Percentiles rank a stretch among this genome's conserved stretches.
These are phyloP conservation scores for Fusarium sp. DNA, from an alignment of 2,329 filamentous ascomycete genomes.

Conservation along the genomic window DNA sequence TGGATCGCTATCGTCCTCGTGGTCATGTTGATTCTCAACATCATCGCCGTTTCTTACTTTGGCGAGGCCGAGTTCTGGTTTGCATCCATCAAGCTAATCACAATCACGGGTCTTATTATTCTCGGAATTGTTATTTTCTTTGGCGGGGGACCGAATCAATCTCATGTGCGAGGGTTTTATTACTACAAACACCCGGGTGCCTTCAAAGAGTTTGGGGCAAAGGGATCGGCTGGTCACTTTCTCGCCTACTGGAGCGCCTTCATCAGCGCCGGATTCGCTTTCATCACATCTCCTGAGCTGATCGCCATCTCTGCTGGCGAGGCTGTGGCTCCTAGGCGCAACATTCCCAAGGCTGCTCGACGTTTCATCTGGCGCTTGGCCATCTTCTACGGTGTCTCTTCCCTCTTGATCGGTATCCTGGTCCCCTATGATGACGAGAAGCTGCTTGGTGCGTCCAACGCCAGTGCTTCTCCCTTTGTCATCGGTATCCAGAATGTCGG, in stretches of 20 bases:
- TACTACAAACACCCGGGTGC: constrained; percentile 61
- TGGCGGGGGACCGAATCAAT: constrained; percentile 68
- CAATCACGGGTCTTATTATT: constrained; percentile 71
- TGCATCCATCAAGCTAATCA: constrained; percentile 72
- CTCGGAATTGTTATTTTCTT: constrained; percentile 63
- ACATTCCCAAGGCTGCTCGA: constrained; percentile 51
- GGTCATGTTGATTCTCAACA: constrained; percentile 70
- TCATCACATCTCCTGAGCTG: constrained; percentile 47
- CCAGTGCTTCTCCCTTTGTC: constrained; percentile 74
- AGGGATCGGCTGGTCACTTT: constrained; percentile 67
- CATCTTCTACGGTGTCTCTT: constrained; percentile 47
- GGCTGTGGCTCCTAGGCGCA: constrained; percentile 52
- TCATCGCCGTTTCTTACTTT: constrained; percentile 70
- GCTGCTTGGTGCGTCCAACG: constrained; percentile 67
- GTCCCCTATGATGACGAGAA: constrained; percentile 58
- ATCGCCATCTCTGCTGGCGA: constrained; percentile 52
- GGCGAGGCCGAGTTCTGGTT: constrained; percentile 76
- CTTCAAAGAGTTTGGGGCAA: constrained; percentile 65
- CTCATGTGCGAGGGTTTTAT: constrained; percentile 59
- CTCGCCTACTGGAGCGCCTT: constrained; percentile 73
- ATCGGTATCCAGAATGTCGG: constrained; percentile 77
- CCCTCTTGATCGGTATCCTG: constrained; percentile 31
- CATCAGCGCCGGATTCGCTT: constrained; percentile 65
- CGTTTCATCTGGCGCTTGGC: constrained; percentile 52
- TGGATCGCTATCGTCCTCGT: constrained; percentile 73